These are phyloP conservation scores for Coprinopsis cinerea DNA, from an alignment of 768 basidiomycete species.

Conservation along the genomic window DNA sequence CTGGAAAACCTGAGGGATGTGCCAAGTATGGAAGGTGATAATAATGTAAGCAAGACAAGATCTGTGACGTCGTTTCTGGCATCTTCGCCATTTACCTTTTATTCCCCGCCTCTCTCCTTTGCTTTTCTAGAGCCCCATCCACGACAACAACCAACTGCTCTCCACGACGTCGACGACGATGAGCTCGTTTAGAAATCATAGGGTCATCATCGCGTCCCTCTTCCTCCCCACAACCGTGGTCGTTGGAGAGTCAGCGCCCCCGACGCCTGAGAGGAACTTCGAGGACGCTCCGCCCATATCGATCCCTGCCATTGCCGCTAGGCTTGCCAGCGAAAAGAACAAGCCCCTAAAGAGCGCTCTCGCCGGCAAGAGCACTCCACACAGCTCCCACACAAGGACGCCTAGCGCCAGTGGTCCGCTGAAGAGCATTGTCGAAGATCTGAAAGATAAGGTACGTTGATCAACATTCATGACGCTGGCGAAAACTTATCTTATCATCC, in stretches of 20 bases:
- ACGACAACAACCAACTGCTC: not conserved
- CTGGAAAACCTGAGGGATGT: constrained; percentile 1
- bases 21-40: constrained; percentile 6
- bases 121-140: constrained; percentile 4
- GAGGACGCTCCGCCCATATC: constrained; percentile 16
- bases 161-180: constrained; percentile 30
- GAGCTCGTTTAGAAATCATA: constrained; percentile 67
- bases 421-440: constrained; percentile 75
- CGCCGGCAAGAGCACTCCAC: constrained; percentile 15
- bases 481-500: constrained; percentile 17
- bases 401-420: constrained; percentile 34
- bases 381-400: constrained; percentile 19
- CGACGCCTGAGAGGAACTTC: constrained; percentile 35
- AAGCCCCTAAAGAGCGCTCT: constrained; percentile 12
- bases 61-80: constrained; percentile 6
- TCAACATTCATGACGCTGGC: not conserved
- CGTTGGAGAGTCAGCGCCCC: constrained; percentile 48
- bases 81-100: not conserved
- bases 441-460: constrained; percentile 52
- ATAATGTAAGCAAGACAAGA: not conserved
- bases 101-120: not conserved
- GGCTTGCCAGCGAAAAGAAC: constrained; percentile 8
- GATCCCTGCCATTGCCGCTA: constrained; percentile 20
- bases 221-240: constrained; percentile 75
- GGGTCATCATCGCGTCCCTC: constrained; percentile 77